Conservation (phyloP, 306 rosid genomes). For the Notholithocarpus densiflorus region DNA sequence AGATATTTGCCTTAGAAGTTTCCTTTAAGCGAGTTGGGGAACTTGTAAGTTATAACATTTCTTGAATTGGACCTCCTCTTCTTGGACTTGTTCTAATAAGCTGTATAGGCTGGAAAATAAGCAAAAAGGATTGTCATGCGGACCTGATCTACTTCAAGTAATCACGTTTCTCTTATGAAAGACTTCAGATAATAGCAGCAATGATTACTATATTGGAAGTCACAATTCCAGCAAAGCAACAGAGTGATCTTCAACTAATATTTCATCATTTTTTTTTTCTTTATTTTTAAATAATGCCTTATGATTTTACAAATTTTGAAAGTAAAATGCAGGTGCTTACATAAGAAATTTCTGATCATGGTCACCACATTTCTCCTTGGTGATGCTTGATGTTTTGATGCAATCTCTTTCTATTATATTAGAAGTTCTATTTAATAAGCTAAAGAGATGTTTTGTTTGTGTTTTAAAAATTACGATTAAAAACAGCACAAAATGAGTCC, state of each 20-base stretch:
- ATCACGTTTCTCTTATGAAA: too few relatives aligned
- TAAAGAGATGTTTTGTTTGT: neutral
- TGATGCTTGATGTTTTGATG: neutral
- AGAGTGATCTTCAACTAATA: neutral
- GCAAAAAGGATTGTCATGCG: constrained; percentile 9
- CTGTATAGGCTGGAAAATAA: constrained; percentile 11
- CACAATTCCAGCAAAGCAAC: too few relatives aligned
- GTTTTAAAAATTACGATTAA: neutral
- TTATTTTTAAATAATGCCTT: constrained; percentile 4
- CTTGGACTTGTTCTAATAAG: constrained; percentile 4
- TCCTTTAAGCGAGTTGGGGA: too few relatives aligned
- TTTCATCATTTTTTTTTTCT: neutral
- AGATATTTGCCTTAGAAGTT: neutral
- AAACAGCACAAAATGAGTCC: too few relatives aligned
- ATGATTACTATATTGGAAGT: too few relatives aligned
- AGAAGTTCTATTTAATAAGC: too few relatives aligned
- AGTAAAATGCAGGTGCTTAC: neutral
- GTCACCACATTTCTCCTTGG: neutral
- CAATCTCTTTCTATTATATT: neutral
- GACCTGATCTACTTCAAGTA: neutral
- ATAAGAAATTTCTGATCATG: neutral
- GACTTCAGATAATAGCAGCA: too few relatives aligned
- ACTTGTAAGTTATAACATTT: neutral
- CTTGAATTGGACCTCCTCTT: neutral
- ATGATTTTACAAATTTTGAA: neutral